phyloP scores from a whole-genome alignment of 2,329 filamentous ascomycete genomes.

The Stylonectria norvegica region DNA sequence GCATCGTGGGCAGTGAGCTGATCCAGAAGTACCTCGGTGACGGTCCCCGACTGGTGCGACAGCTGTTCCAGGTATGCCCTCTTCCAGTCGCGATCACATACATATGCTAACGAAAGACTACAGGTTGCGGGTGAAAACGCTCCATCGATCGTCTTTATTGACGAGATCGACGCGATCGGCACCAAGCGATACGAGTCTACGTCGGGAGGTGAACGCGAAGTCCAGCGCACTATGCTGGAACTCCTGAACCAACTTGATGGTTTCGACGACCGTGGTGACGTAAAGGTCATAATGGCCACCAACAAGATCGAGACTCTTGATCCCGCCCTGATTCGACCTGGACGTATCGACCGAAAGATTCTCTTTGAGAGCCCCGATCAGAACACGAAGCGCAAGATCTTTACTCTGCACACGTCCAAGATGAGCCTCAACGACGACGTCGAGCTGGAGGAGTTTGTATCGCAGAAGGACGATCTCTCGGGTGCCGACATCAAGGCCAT shows the following conservation, averaged over 20 bases:
- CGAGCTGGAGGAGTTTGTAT: slow-evolving; percentile 98
- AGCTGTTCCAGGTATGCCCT: slow-evolving; percentile 74
- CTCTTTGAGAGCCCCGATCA: slow-evolving; percentile 67
- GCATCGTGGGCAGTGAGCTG: slow-evolving; percentile 93
- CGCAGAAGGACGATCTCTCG: slow-evolving; percentile 94
- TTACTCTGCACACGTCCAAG: slow-evolving; percentile 95
- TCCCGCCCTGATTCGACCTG: slow-evolving; percentile 90
- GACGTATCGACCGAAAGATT: slow-evolving; percentile 98
- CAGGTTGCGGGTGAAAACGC: slow-evolving; percentile 92
- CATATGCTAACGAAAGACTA: slow-evolving; percentile 17
- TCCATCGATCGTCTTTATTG: slow-evolving; percentile 97
- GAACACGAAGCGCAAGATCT: slow-evolving; percentile 97
- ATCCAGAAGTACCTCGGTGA: slow-evolving; percentile 99
- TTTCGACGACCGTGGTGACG: slow-evolving; percentile 96
- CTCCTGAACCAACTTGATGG: slow-evolving; percentile 97
- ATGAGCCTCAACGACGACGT: slow-evolving; percentile 96
- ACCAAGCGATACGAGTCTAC: slow-evolving; percentile 98
- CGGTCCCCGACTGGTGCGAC: slow-evolving; percentile 87
- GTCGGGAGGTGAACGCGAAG: slow-evolving; percentile 93
- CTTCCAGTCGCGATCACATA: background rate
- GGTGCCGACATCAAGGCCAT: slow-evolving; percentile 99
- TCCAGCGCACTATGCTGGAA: slow-evolving; percentile 98
- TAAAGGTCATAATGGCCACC: slow-evolving; percentile 99
- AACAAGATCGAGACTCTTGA: slow-evolving; percentile 99
- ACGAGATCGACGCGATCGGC: slow-evolving; percentile 98